phyloP scores from a whole-genome alignment of 2,329 filamentous ascomycete species.

The Ophioceras dolichostomum region DNA sequence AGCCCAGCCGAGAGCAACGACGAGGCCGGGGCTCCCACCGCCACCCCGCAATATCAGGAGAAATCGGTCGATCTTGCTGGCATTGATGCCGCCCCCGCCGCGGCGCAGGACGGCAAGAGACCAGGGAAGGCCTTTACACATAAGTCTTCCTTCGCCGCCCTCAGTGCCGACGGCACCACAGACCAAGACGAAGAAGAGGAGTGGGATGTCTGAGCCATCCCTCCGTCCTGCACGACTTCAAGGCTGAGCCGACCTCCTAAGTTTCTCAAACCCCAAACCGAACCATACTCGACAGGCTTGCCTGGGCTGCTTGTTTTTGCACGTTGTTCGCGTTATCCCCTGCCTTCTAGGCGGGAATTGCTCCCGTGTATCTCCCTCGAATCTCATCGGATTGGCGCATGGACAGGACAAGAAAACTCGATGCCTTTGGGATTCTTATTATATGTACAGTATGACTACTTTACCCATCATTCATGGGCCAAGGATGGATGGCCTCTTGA shows the following conservation, averaged over 20 bases:
- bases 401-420: too few species aligned
- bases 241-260: background rate
- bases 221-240: background rate
- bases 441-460: too few species aligned
- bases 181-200: slow-evolving; percentile 32
- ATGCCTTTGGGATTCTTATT: too few species aligned
- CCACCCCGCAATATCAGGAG: slow-evolving; percentile 7
- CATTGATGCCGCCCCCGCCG: slow-evolving; percentile 12
- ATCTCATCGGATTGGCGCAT: too few species aligned
- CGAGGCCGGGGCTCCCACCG: slow-evolving; percentile 12
- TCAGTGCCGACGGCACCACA: slow-evolving; percentile 26
- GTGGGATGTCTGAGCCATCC: slow-evolving; percentile 34
- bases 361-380: too few species aligned
- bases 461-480: too few species aligned
- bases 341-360: too few species aligned
- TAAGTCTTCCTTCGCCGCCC: slow-evolving; percentile 33
- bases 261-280: too few species aligned
- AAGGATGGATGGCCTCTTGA: too few species aligned
- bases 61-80: slow-evolving; percentile 11
- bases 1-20: slow-evolving; percentile 11
- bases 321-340: too few species aligned
- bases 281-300: too few species aligned
- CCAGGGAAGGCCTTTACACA: slow-evolving; percentile 23
- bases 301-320: too few species aligned
- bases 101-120: slow-evolving; percentile 16